A percentile compares a stretch with the other conserved stretches of the same genome.
Conservation (phyloP, 345 rosid species). For the Firmiana major region DNA sequence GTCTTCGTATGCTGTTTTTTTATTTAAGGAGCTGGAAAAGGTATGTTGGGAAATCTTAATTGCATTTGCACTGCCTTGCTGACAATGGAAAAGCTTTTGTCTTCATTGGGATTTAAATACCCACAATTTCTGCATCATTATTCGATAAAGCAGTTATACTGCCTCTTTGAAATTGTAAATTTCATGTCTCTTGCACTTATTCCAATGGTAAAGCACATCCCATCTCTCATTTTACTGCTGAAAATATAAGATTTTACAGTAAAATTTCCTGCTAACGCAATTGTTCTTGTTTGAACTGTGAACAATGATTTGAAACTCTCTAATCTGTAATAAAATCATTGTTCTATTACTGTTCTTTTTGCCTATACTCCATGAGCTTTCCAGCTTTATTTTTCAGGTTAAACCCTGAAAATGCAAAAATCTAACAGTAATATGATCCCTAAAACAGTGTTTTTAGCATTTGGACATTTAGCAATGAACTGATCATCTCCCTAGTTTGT, state of each 20-base stretch:
- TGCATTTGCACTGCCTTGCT: neutral
- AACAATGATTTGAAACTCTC: neutral
- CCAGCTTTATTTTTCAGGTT: neutral
- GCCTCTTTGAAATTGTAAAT: neutral
- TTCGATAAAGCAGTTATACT: neutral
- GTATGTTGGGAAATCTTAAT: neutral
- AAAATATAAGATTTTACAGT: neutral
- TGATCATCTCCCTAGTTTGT: neutral
- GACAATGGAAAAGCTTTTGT: neutral
- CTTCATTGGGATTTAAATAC: neutral
- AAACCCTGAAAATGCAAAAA: neutral
- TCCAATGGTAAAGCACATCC: neutral
- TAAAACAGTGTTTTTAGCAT: neutral
- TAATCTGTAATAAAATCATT: neutral
- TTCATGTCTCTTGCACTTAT: neutral
- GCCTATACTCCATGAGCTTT: neutral
- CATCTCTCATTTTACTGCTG: neutral
- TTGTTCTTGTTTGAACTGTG: neutral
- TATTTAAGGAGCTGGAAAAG: neutral
- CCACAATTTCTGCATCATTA: neutral
- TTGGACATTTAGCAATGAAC: conserved; percentile 1
- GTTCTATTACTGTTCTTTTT: neutral
- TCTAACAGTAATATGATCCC: neutral
- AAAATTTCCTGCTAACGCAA: neutral
- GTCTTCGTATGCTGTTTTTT: neutral